Evolutionary conservation across 1,284 basidiomycete species (phyloP), one percentile per base, ranked within the genome.

Genomic region (Cryptococcus deneoformans): DNA sequence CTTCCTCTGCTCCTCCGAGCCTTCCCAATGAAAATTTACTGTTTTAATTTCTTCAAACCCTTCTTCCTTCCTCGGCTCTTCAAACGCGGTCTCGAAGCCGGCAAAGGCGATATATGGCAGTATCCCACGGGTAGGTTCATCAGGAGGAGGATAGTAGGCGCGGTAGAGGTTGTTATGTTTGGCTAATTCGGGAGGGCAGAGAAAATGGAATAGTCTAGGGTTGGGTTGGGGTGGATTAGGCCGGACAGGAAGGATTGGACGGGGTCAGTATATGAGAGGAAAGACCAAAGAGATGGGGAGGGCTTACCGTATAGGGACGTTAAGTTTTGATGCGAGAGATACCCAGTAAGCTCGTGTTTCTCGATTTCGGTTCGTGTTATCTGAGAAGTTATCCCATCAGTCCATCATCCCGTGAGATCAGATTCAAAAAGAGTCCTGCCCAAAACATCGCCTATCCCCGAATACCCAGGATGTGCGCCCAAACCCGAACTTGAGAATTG

Each of bases 151-250:
- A 53, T 74, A 73, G 66, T 82, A 86, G 38, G 89, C 85, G 36
- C 92, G 84, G 71, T 93, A 94, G 3, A 91, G 73, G 67, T 93
- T 93, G 70, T 94, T 94, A 72, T 95, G 92, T 85, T 86, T 89
- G 3, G 90, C 89, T 3, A 95, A 81, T 51, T 90, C 87, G 29
- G 84, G 66, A 1, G 87, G 84, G 44, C 85, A 86, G 9, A 83
- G 79, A 65, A 95, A 95, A 36, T 82, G 64, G 70, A 93, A 85
- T 68, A 89, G 87, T 53, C 88, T 89, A 54, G n/a, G 52, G 2
- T 8, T 16, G 40, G 4, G 20, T 9, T n/a, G 24, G 36, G 24
- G 2, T 39, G 50, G 40, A 12, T n/a, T 16, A 10, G 47, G 49
- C 34, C 2, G 20, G 20, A 20, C 20, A 20, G 20, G 20, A 20